phyloP scores from a whole-genome alignment of 2,329 filamentous ascomycete genomes.

The Colletotrichum sp. region DNA sequence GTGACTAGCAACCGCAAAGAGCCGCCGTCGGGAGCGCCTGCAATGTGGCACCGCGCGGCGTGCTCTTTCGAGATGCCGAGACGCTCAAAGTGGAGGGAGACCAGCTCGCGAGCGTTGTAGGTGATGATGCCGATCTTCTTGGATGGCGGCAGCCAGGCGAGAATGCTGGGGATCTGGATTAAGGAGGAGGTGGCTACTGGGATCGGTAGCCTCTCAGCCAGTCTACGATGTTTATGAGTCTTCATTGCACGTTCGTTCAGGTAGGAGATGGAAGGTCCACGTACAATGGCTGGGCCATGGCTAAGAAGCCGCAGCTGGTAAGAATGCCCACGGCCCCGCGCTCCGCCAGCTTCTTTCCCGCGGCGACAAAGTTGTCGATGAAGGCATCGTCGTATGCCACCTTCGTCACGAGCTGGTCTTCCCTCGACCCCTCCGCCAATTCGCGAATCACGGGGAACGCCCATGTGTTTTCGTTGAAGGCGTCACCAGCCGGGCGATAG shows the following conservation, averaged over 20 bases:
- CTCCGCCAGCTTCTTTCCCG: neutral
- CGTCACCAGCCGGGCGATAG: neutral
- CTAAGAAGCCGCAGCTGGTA: neutral
- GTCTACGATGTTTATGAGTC: neutral
- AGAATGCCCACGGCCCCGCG: neutral
- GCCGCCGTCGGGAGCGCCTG: neutral
- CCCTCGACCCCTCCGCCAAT: neutral
- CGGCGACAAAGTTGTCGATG: neutral
- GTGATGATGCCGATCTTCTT: neutral
- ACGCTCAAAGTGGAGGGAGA: neutral
- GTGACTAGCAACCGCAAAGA: neutral
- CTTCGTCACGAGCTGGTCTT: neutral
- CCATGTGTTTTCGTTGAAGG: neutral
- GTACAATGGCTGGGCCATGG: neutral
- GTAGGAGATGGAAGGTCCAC: accelerated
- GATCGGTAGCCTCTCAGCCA: neutral
- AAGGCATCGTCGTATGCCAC: neutral
- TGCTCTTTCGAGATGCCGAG: neutral
- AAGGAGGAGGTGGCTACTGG: neutral
- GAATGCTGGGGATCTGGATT: neutral
- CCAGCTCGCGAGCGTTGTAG: neutral
- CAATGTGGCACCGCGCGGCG: neutral
- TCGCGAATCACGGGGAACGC: neutral
- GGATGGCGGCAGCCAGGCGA: neutral
- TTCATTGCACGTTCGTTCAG: neutral